Evolutionary conservation across 1,139 yeast species (phyloP), one percentile per base, ranked within the genome.

Genomic region (Suhomyces bolitotheri): DNA sequence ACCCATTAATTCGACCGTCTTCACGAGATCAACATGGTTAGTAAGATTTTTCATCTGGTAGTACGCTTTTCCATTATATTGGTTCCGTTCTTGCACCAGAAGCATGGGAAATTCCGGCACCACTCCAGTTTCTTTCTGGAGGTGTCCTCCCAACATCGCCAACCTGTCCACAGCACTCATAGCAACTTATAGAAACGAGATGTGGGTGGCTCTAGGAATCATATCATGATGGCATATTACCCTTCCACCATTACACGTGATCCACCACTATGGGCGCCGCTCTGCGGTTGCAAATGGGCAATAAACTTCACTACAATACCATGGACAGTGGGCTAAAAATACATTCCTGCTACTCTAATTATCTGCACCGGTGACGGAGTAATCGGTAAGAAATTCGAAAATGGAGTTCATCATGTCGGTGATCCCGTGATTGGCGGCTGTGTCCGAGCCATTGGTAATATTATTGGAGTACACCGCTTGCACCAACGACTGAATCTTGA

Each of bases 401-500:
- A 73, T 56, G 39, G 76, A 78, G 22, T 71, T 73, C 72, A 83
- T 68, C 64, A 83, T 64, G 22, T 75, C 80, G 22, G 66, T 73
- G 25, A 81, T 78, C 5, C 89, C 85, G 43, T 76, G 76, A 32
- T 69, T 73, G n/a, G 62, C 63, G 14, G 46, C 41, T n/a, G 63
- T 48, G 21, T 65, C 69, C 8, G 35, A 29, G n/a, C 27, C 31
- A 3, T 34, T 19, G 5, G 32, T 22, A 7, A 33, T 36, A 21
- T 39, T 44, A 19, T 41, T 37, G 22, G 81, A 73, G 56, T 81
- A 87, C 34, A 78, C 73, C 6, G 92, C 94, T 40, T 78, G 79
- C n/a, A 87, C 78, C 50, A 83, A 81, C 47, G 82, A 82, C 46
- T 78, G 80, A 22, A 88, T 78, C 60, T 85, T 87, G 29, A 84